Percentiles rank a stretch among this genome's conserved stretches.
Evolutionary conservation across 305 asterid species (phyloP).

Genomic region (Fraxinus dipetala): DNA sequence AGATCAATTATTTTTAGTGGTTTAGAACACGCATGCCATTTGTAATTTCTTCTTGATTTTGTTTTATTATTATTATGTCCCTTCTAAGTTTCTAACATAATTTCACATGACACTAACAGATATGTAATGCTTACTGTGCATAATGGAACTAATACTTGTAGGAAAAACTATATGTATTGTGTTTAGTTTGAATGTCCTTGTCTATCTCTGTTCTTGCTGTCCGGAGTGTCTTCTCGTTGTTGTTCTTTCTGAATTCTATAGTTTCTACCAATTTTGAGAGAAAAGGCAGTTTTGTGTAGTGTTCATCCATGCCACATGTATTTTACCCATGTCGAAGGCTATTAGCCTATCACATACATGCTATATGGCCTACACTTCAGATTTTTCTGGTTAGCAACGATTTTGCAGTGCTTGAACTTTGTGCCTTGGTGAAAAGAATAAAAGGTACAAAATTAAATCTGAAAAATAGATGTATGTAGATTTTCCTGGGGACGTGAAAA

Average conservation of each 20-base stretch:
- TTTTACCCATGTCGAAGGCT: neutral
- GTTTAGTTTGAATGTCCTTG: neutral
- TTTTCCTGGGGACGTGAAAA: neutral
- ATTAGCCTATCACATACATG: neutral
- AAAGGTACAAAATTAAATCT: neutral
- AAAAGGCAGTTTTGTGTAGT: constrained; percentile 3
- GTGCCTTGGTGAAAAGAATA: neutral
- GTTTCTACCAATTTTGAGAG: neutral
- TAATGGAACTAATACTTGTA: neutral
- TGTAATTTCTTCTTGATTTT: neutral
- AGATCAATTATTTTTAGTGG: neutral
- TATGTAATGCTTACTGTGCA: neutral
- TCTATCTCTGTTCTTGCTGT: neutral
- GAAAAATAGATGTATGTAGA: neutral
- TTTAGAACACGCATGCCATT: neutral
- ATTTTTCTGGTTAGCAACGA: neutral
- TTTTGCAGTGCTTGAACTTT: neutral
- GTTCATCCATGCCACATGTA: neutral
- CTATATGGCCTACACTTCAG: neutral
- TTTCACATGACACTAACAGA: neutral
- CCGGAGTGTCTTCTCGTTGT: neutral
- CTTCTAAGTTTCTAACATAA: neutral
- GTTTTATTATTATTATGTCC: neutral
- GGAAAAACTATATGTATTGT: neutral
- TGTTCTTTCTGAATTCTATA: neutral